These are phyloP conservation scores for Candida glaebosa DNA, from an alignment of 805 yeast genomes.

Conservation along the genomic window DNA sequence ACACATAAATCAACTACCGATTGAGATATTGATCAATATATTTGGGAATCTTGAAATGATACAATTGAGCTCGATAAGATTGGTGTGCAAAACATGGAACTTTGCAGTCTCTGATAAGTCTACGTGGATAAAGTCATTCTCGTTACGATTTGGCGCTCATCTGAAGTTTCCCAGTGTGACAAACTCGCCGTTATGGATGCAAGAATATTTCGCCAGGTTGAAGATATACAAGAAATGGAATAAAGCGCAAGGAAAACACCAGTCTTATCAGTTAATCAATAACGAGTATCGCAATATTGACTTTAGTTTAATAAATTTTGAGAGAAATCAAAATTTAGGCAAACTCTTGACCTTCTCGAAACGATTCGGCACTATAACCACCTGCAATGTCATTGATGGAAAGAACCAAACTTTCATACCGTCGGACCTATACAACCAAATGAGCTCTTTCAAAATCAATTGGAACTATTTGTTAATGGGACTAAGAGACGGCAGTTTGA, in stretches of 20 bases:
- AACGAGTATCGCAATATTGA: constrained; percentile 24
- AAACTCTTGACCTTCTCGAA: constrained; percentile 26
- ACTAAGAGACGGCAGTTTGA: constrained; percentile 24
- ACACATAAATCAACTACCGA: constrained; percentile 39
- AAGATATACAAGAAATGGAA: constrained; percentile 36
- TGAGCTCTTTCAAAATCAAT: constrained; percentile 14
- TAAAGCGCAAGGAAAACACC: constrained; percentile 27
- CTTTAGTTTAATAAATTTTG: constrained; percentile 22
- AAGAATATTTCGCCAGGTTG: constrained; percentile 43
- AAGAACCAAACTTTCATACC: constrained; percentile 37
- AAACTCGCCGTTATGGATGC: constrained; percentile 43
- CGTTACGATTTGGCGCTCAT: constrained; percentile 32
- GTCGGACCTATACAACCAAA: constrained; percentile 14
- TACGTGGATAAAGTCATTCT: constrained; percentile 48
- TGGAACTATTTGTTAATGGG: constrained; percentile 34
- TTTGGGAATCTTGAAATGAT: constrained; percentile 45
- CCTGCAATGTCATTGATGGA: constrained; percentile 32
- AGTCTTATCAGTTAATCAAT: constrained; percentile 26
- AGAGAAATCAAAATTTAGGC: constrained; percentile 12
- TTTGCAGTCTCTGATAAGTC: constrained; percentile 39
- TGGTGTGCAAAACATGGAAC: constrained; percentile 51
- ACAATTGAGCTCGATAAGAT: constrained; percentile 36
- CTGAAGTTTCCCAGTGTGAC: constrained; percentile 41
- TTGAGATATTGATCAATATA: constrained; percentile 43
- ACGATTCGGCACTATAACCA: constrained; percentile 25